These are phyloP conservation scores for Camptophora hylomeconis DNA, from an alignment of 2,329 filamentous ascomycete species.

Conservation along the genomic window DNA sequence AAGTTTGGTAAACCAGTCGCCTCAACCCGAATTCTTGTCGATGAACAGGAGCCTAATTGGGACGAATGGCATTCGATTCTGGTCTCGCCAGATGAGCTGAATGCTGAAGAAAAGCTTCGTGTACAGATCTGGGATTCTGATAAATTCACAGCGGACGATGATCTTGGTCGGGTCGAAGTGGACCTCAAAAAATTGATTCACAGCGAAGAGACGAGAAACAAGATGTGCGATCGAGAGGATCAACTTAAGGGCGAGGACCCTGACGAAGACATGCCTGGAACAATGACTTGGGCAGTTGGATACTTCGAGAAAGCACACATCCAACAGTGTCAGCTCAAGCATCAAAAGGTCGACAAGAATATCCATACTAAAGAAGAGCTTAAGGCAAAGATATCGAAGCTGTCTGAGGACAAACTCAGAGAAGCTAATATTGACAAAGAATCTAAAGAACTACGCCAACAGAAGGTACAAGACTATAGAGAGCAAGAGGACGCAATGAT, in stretches of 20 bases:
- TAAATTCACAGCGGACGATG: constrained; percentile 58
- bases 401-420: constrained; percentile 49
- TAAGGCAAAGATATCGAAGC: constrained; percentile 41
- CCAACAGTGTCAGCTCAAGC: constrained; percentile 46
- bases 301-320: constrained; percentile 58
- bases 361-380: constrained; percentile 47
- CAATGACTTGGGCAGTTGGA: constrained; percentile 55
- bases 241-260: constrained; percentile 52
- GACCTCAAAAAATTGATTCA: constrained; percentile 54
- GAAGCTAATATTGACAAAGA: constrained; percentile 38
- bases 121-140: constrained; percentile 68
- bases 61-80: constrained; percentile 57
- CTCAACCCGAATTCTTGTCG: constrained; percentile 51
- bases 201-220: constrained; percentile 44
- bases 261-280: constrained; percentile 56
- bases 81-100: constrained; percentile 57
- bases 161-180: constrained; percentile 59
- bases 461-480: constrained; percentile 54
- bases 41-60: constrained; percentile 57
- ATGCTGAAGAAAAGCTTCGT: constrained; percentile 56
- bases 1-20: constrained; percentile 61
- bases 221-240: constrained; percentile 50
- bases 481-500: constrained; percentile 50
- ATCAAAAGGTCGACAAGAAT: constrained; percentile 46
- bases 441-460: constrained; percentile 52